Evolutionary conservation across 495 filamentous ascomycete species (phyloP).

Genomic region (Lasiosphaeria ovina): DNA sequence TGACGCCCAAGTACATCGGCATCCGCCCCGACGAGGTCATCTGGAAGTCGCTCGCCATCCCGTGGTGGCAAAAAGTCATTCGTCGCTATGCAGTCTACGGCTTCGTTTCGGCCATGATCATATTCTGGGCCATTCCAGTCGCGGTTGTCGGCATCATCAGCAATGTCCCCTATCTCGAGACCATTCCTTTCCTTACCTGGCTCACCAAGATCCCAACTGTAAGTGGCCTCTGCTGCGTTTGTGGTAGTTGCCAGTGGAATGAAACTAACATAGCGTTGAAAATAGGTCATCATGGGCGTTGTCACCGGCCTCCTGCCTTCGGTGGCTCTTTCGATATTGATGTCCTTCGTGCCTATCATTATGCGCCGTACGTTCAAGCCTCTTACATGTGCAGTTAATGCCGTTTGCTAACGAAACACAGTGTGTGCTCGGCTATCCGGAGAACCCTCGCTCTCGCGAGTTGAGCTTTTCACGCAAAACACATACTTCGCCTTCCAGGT

Average conservation of each 20-base stretch:
- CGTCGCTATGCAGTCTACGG: slow-evolving; percentile 66
- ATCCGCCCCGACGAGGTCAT: slow-evolving; percentile 82
- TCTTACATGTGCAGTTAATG: background rate
- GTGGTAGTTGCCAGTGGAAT: background rate
- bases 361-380: slow-evolving; percentile 49
- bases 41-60: slow-evolving; percentile 83
- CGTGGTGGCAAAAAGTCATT: slow-evolving; percentile 81
- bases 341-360: slow-evolving; percentile 85
- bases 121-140: slow-evolving; percentile 96
- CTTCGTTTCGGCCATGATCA: slow-evolving; percentile 74
- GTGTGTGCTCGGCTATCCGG: slow-evolving; percentile 76
- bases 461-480: slow-evolving; percentile 88
- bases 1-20: slow-evolving; percentile 88
- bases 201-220: slow-evolving; percentile 64
- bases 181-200: slow-evolving; percentile 68
- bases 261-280: slow-evolving; percentile 3
- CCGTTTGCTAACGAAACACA: slow-evolving; percentile 19
- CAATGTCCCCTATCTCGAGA: slow-evolving; percentile 69
- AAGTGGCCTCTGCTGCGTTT: background rate
- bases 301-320: slow-evolving; percentile 82
- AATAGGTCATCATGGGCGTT: slow-evolving; percentile 63
- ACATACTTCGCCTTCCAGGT: slow-evolving; percentile 95
- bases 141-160: slow-evolving; percentile 83
- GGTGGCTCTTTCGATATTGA: slow-evolving; percentile 77
- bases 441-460: slow-evolving; percentile 68